Evolutionary conservation across 345 rosid genomes (phyloP), one percentile per base, ranked within the genome.

Genomic region (Eucalyptus paniculata): DNA sequence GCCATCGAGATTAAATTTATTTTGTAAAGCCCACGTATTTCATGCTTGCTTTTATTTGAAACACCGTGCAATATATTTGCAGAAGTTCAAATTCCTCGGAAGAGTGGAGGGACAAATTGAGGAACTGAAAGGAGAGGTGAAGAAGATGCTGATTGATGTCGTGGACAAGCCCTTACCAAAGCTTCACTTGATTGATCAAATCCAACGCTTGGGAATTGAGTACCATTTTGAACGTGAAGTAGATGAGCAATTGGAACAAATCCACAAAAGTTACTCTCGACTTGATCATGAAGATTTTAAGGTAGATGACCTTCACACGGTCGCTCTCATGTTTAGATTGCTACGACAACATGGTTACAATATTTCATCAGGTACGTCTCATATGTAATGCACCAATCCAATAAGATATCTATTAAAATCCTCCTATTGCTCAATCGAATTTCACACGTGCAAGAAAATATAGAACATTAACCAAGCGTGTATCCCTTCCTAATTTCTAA

Each of bases 191-290:
- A 80, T 89, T 40, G 94, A 92, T 89, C 82, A 87, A 18, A 60
- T 93, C 58, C 92, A 92, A 83, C 92, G 90, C 42, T 44, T 89
- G 40, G 96, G 95, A 9, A 37, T 94, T 30, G 80, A 92, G 44
- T 93, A 94, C 40, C 94, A 92, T 93, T 95, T 95, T 49, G 85
- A 92, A 42, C 40, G 6, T 5, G 92, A 95, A 90, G 90, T 92
- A 51, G 93, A 92, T 19, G 89, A 60, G 40, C 37, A 77, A 34
- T n/a, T 93, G 42, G 87, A 82, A 42, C 86, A 18, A 50, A 72
- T 90, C 5, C n/a, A 67, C 16, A 34, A 54, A 32, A 47, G 56
- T 56, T 87, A 10, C 37, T 37, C 69, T 51, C 16, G 24, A 51
- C 45, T 87, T 62, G 2, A 30, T 23, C 6, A 7, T 32, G 80